A percentile compares a stretch with the other conserved stretches of the same genome.
phyloP scores from a whole-genome alignment of 2,329 filamentous ascomycete genomes.

The Cryphonectria nitschkei region DNA sequence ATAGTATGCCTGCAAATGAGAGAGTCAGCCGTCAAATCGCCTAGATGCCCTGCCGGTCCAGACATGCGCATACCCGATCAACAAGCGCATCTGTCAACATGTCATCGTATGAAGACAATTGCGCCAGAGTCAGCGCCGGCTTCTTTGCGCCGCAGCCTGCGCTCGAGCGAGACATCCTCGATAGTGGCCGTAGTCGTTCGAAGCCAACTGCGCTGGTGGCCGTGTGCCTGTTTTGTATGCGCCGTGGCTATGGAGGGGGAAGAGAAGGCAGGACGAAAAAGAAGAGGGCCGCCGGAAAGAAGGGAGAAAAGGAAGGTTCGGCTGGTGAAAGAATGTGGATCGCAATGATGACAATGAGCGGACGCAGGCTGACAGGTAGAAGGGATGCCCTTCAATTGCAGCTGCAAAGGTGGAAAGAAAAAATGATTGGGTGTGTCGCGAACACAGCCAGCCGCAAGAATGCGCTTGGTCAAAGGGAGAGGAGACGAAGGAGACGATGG shows the following conservation, averaged over 20 bases:
- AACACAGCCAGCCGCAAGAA: constrained; percentile 18
- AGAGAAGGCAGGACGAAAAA: not conserved
- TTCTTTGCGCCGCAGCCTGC: constrained; percentile 52
- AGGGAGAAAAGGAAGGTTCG: not conserved
- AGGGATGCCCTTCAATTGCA: constrained; percentile 24
- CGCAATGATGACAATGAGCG: constrained; percentile 21
- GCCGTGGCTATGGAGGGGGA: not conserved
- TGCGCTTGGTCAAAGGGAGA: constrained; percentile 15
- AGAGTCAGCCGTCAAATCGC: constrained; percentile 31
- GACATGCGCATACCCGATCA: constrained; percentile 74
- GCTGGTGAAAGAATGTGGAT: constrained; percentile 11
- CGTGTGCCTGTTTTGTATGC: constrained; percentile 1
- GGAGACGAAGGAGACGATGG: not conserved
- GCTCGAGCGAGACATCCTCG: constrained; percentile 44
- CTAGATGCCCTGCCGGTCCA: not conserved
- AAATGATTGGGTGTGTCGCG: not conserved
- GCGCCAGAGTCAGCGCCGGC: constrained; percentile 79
- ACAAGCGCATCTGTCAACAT: constrained; percentile 93
- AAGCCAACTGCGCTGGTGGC: constrained; percentile 2
- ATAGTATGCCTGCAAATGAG: constrained; percentile 75
- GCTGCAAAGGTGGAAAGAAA: constrained; percentile 13
- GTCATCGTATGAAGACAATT: constrained; percentile 93
- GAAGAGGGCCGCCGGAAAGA: not conserved
- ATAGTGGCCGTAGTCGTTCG: not conserved
- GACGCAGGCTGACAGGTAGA: constrained; percentile 25